A percentile compares a stretch with the other conserved stretches of the same genome.
These are phyloP conservation scores for Pseudogymnoascus sp. DNA, from an alignment of 2,329 filamentous ascomycete genomes.

Conservation along the genomic window DNA sequence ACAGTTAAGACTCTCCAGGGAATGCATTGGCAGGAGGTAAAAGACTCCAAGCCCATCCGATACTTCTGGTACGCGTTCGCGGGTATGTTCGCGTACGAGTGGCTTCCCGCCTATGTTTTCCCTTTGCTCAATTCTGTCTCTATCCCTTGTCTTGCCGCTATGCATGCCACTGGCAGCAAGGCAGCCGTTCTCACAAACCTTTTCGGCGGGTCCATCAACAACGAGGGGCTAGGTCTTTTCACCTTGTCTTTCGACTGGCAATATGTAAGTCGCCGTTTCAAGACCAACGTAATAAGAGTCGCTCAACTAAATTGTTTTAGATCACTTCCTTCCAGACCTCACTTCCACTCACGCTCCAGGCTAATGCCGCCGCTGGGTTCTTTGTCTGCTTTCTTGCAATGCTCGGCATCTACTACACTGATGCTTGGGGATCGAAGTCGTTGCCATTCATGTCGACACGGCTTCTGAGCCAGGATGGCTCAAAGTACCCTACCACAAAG, in stretches of 20 bases:
- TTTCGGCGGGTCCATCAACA: conserved; percentile 38
- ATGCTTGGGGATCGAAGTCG: conserved; percentile 32
- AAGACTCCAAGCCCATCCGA: conserved; percentile 32
- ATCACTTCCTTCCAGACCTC: conserved; percentile 46
- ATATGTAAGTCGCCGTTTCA: conserved; percentile 33
- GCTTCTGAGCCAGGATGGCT: conserved; percentile 31
- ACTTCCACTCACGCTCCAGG: conserved; percentile 42
- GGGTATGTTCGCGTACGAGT: conserved; percentile 38
- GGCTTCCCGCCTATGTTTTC: conserved; percentile 40
- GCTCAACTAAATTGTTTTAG: conserved; percentile 24
- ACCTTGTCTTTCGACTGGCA: conserved; percentile 36
- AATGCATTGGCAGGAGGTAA: conserved; percentile 30
- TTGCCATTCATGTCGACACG: conserved; percentile 37
- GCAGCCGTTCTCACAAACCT: conserved; percentile 38
- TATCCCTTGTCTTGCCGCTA: conserved; percentile 38
- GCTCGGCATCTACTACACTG: conserved; percentile 36
- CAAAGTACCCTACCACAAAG: conserved; percentile 34
- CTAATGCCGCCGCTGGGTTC: conserved; percentile 38
- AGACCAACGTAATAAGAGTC: background rate
- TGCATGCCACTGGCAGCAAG: conserved; percentile 36
- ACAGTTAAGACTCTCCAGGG: conserved; percentile 32
- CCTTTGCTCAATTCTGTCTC: conserved; percentile 35
- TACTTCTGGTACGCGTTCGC: conserved; percentile 35
- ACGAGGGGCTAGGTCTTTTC: conserved; percentile 38
- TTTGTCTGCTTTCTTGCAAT: conserved; percentile 41